Base-by-base conservation (phyloP, 2,329 filamentous ascomycete species). In the Ascochyta viciae-villosae region DNA sequence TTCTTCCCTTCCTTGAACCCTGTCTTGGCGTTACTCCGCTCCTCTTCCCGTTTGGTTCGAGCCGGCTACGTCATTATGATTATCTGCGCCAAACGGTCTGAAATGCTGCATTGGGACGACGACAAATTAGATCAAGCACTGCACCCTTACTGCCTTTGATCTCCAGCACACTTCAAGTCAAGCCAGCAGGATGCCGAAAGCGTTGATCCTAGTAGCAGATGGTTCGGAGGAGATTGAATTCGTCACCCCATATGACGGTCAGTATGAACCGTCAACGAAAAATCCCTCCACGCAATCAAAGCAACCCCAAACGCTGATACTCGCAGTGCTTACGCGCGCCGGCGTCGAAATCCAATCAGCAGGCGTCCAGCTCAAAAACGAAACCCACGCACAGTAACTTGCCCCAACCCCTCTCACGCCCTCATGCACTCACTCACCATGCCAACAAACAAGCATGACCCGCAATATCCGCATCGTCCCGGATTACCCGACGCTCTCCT, bases 191-290 rank as follows among this genome's bases (percentile, higher is more conserved):
- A 74, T 72, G 72, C 72, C 70, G 4, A 72, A 69, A 61, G 74
- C 74, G 16, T 59, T 77, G 13, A 68, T 78, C 3, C 63, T 77
- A 8, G 61, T 77, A 13, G 74, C 75, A 3, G 74, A 77, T 61
- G 76, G 75, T 35, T 70, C 68, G 0, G 76, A 78, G 59, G 76
- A 77, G 60, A 77, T 77, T 51, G 75, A 77, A 50, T 77, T 76
- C 44, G 73, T 77, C 7, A 77, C 74, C 4, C 68, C 74, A 2
- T 76, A 77, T 41, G 75, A 78, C 66, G 74, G 72, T 76, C 63
- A 23, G 64, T 29, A 29, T 4, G 27, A 9, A 12, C 9, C 27
- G 12, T 29, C 27, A 8, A 26, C 8, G 24, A 6, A 8, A 26
- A 26, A 55, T 41, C 2, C 37, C 19, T 37, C 3, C 33, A 5